These are phyloP conservation scores for Euclidium syriacum DNA, from an alignment of 345 rosid species.

Conservation along the genomic window DNA sequence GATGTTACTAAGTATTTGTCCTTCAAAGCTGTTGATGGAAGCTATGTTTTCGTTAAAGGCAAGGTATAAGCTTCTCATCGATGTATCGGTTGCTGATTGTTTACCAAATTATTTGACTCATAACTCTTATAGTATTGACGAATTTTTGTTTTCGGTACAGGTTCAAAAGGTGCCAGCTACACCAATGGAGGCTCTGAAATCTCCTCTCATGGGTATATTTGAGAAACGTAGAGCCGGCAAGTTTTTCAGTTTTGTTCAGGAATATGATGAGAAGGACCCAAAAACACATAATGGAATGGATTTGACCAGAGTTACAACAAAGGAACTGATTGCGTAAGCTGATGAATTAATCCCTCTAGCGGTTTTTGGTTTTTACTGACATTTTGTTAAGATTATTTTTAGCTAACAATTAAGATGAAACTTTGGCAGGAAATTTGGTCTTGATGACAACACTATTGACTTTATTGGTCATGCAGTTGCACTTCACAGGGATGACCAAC, in stretches of 20 bases:
- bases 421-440: conserved; percentile 60
- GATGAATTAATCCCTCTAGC: neutral
- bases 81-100: neutral
- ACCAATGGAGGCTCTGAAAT: conserved; percentile 90
- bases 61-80: conserved; percentile 40
- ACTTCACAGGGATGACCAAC: conserved; percentile 66
- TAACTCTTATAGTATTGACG: neutral
- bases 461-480: conserved; percentile 95
- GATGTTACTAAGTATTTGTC: conserved; percentile 89
- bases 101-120: neutral
- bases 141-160: conserved; percentile 25
- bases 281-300: conserved; percentile 90
- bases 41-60: conserved; percentile 91
- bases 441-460: conserved; percentile 89
- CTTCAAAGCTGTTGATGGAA: conserved; percentile 96
- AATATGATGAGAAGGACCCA: conserved; percentile 81
- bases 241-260: conserved; percentile 90
- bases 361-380: neutral
- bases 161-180: conserved; percentile 93
- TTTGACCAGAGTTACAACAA: conserved; percentile 69
- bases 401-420: conserved; percentile 13
- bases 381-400: neutral
- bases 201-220: conserved; percentile 83
- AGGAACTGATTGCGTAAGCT: conserved; percentile 75
- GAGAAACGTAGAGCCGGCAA: conserved; percentile 95